A percentile compares a stretch with the other conserved stretches of the same genome.
These are phyloP conservation scores for Leccinum broughii DNA, from an alignment of 768 basidiomycete species.

Conservation along the genomic window DNA sequence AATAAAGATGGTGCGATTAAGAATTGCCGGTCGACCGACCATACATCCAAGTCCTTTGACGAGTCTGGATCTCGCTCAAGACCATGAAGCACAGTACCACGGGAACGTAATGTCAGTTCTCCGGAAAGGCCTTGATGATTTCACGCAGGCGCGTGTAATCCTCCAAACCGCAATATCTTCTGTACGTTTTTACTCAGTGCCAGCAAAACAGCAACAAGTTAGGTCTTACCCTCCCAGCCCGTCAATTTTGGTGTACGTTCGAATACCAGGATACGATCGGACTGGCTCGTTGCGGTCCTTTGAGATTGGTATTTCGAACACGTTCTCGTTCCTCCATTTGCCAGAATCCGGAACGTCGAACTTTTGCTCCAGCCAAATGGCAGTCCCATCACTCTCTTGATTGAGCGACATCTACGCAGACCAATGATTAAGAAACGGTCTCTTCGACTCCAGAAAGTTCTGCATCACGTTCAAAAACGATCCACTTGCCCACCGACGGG, in stretches of 20 bases:
- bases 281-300: conserved; percentile 16
- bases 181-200: conserved; percentile 25
- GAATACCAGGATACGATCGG: conserved; percentile 63
- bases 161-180: conserved; percentile 70
- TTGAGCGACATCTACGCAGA: conserved; percentile 73
- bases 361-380: conserved; percentile 79
- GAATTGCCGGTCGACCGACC: conserved; percentile 40
- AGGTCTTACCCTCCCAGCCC: conserved; percentile 60
- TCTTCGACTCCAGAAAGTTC: conserved; percentile 40
- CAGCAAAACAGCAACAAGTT: neutral
- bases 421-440: conserved; percentile 46
- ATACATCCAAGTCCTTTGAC: conserved; percentile 55
- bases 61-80: conserved; percentile 41
- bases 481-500: conserved; percentile 71
- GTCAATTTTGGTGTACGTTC: conserved; percentile 65
- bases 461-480: conserved; percentile 52
- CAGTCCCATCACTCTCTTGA: conserved; percentile 69
- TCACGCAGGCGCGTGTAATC: conserved; percentile 73
- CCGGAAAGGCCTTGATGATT: conserved; percentile 55
- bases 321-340: conserved; percentile 54
- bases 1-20: conserved; percentile 2
- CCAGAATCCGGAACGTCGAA: conserved; percentile 69
- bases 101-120: conserved; percentile 61
- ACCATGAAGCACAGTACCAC: conserved; percentile 63
- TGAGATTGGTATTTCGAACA: conserved; percentile 58